Evolutionary conservation across 2,329 filamentous ascomycete genomes (phyloP).

Genomic region (Camptophora hylomeconis): DNA sequence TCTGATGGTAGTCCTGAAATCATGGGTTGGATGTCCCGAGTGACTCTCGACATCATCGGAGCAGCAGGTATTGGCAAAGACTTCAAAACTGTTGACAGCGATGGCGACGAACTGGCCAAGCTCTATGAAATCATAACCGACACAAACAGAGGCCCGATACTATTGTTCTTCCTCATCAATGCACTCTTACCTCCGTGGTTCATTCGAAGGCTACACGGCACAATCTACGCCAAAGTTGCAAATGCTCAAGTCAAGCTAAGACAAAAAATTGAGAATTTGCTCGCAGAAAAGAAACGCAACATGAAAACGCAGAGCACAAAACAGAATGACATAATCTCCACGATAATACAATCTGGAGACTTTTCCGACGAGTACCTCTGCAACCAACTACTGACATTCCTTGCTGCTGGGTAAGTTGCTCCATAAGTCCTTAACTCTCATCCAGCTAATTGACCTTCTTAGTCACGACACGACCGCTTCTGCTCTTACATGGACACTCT

Average conservation of each 20-base stretch:
- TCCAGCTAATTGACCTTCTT: not conserved
- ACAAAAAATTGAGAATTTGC: slow-evolving; percentile 20
- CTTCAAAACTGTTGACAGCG: slow-evolving; percentile 39
- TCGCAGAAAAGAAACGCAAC: slow-evolving; percentile 18
- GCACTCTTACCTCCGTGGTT: slow-evolving; percentile 39
- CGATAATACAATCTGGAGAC: slow-evolving; percentile 26
- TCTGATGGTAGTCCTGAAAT: not conserved
- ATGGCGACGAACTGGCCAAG: slow-evolving; percentile 38
- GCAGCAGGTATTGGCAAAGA: slow-evolving; percentile 44
- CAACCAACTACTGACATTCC: slow-evolving; percentile 30
- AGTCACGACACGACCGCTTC: slow-evolving; percentile 24
- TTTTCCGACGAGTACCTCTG: slow-evolving; percentile 27
- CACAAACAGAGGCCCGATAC: slow-evolving; percentile 27
- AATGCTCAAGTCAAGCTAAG: slow-evolving; percentile 14
- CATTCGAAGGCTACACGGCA: slow-evolving; percentile 27
- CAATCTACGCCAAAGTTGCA: slow-evolving; percentile 12
- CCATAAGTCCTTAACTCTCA: not conserved
- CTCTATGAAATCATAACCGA: slow-evolving; percentile 40
- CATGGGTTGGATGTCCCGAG: slow-evolving; percentile 20
- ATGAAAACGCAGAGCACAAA: slow-evolving; percentile 20
- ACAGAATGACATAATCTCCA: slow-evolving; percentile 24
- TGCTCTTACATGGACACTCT: slow-evolving; percentile 18
- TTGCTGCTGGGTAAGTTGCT: slow-evolving; percentile 20
- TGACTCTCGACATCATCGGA: slow-evolving; percentile 47
- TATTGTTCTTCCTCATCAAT: slow-evolving; percentile 30